Base-by-base conservation (phyloP, 2,329 filamentous ascomycete species). In the Colletotrichum sp. region DNA sequence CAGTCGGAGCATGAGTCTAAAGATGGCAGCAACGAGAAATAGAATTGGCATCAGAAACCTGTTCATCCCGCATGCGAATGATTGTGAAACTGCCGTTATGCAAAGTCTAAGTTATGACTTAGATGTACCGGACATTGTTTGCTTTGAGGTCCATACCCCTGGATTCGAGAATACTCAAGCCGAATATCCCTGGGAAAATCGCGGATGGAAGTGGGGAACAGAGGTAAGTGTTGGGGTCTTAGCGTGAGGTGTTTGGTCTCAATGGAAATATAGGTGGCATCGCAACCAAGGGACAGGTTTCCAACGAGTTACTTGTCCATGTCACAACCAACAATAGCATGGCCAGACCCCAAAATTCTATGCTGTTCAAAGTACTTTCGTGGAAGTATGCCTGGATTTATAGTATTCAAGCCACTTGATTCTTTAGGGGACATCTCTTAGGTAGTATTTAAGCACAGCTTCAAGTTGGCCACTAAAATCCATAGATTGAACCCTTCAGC, bases 151-250 rank as follows among this genome's bases (percentile, higher is more conserved):
- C 44, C 44, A 13, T 44, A 44, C 8, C 39, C 1, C 39, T 13
- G 1, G n/a, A 0, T 49, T 49, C 6, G 2, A 21, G 44, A 49
- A 49, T 21, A 49, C 18, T 1, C 10, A 6, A 13, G 1, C n/a
- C 0, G 18, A 49, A n/a, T 21, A 49, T 49, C 5, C 6, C 1
- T n/a, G 39, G 18, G 9, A 6, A 12, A 12, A 49, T n/a, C 2
- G 5, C 5, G 39, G 39, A n/a, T 6, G 10, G 39, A 7, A 1
- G 36, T 6, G 39, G 1, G 2, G 18, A 12, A 44, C 5, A 44
- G 39, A 18, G 8, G 2, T 39, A 0, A 16, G 6, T 9, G 1
- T 1, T 10, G 36, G 0, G 36, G 4, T 1, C 8, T 18, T 4
- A 0, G 36, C 16, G 16, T 10, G 2, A n/a, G 5, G 39, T 6